Evolutionary conservation across 2,329 filamentous ascomycete species (phyloP).

Genomic region (Juglanconis sp.): DNA sequence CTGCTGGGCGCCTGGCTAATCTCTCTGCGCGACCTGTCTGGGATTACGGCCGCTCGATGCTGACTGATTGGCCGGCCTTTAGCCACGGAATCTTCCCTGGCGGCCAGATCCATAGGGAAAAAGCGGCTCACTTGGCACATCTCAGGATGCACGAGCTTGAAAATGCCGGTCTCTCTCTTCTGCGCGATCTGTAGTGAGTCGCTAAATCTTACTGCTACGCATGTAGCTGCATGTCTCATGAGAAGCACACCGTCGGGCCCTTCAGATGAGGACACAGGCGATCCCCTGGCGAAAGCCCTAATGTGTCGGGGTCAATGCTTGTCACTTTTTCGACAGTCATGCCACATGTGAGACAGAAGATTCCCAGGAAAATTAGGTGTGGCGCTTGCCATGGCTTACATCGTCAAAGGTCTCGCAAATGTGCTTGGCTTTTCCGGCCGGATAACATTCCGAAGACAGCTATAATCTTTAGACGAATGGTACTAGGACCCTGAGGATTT

Average conservation of each 20-base stretch:
- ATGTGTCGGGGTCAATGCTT: not conserved
- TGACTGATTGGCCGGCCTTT: not conserved
- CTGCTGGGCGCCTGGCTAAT: not conserved
- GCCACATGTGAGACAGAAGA: slow-evolving; percentile 10
- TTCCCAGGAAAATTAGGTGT: slow-evolving; percentile 13
- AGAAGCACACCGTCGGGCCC: slow-evolving; percentile 13
- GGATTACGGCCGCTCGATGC: not conserved
- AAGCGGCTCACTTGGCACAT: slow-evolving; percentile 2
- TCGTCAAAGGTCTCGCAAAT: slow-evolving; percentile 6
- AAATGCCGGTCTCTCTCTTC: slow-evolving; percentile 4
- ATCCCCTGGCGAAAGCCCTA: not conserved
- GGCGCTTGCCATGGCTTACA: slow-evolving; percentile 12
- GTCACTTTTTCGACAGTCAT: not conserved
- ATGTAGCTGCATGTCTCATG: slow-evolving; percentile 18
- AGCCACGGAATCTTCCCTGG: not conserved
- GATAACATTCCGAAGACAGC: not conserved
- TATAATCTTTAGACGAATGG: not conserved
- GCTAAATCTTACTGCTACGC: slow-evolving; percentile 18
- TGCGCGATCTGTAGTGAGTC: slow-evolving; percentile 15
- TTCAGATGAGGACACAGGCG: slow-evolving; percentile 5
- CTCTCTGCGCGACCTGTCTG: not conserved
- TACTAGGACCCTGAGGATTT: not conserved
- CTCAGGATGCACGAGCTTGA: slow-evolving; percentile 5
- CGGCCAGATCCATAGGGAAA: not conserved
- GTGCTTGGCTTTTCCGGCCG: not conserved